These are phyloP conservation scores for Arabidopsis lyrata DNA, from an alignment of 441 rosid genomes.

Conservation along the genomic window DNA sequence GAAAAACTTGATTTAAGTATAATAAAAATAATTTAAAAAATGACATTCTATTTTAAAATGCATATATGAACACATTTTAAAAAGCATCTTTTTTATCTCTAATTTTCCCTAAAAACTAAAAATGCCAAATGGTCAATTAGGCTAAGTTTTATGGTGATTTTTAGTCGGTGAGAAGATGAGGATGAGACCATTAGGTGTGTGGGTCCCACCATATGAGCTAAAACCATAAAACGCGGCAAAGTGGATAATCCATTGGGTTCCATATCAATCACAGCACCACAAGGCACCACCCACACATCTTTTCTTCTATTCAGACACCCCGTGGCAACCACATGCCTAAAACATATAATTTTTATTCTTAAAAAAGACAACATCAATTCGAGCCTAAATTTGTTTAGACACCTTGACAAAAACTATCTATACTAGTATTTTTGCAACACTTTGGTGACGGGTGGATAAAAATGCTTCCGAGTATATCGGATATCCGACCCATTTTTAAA, in stretches of 20 bases:
- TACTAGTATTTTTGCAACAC: too few relatives aligned
- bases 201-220: slow-evolving; percentile 18
- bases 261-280: not conserved
- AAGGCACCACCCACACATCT: slow-evolving; percentile 18
- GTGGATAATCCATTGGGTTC: slow-evolving; percentile 23
- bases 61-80: too few relatives aligned
- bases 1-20: too few relatives aligned
- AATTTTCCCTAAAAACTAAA: too few relatives aligned
- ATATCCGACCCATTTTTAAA: too few relatives aligned
- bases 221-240: slow-evolving; percentile 30
- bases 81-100: too few relatives aligned
- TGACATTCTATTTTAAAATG: too few relatives aligned
- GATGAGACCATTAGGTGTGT: slow-evolving; percentile 18
- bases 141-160: not conserved
- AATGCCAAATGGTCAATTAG: too few relatives aligned
- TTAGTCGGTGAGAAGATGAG: slow-evolving; percentile 40
- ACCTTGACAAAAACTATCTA: not conserved
- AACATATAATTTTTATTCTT: not conserved
- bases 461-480: too few relatives aligned
- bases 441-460: too few relatives aligned
- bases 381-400: not conserved
- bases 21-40: too few relatives aligned
- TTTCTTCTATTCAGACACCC: not conserved
- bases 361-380: too few relatives aligned
- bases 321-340: slow-evolving; percentile 34